Evolutionary conservation across 345 rosid genomes (phyloP).

Genomic region (Nephelium lappaceum): DNA sequence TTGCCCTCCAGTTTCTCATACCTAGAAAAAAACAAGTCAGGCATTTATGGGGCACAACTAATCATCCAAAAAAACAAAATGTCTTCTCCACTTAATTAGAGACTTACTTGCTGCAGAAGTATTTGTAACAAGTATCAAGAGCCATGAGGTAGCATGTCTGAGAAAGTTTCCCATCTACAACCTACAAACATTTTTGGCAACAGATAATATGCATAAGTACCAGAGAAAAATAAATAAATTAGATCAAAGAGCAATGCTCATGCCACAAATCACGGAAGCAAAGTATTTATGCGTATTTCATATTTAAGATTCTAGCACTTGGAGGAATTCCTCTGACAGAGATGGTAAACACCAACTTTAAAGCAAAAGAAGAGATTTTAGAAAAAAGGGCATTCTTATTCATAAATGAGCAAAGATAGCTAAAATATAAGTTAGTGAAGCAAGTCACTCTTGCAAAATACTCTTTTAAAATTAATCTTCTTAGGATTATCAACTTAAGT

Average conservation of each 20-base stretch:
- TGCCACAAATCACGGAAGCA: neutral
- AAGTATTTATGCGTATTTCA: neutral
- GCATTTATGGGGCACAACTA: slow-evolving; percentile 14
- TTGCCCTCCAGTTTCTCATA: slow-evolving; percentile 84
- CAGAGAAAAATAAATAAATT: neutral
- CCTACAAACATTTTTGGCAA: slow-evolving; percentile 48
- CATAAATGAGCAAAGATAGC: no score
- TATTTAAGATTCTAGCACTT: neutral
- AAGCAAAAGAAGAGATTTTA: no score
- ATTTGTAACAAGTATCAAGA: slow-evolving; percentile 87
- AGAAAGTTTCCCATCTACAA: slow-evolving; percentile 98
- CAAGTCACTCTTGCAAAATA: no score
- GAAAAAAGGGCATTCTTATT: no score
- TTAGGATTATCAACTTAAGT: no score
- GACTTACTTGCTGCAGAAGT: slow-evolving; percentile 80
- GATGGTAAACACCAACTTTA: neutral
- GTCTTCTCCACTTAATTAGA: neutral
- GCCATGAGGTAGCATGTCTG: slow-evolving; percentile 99
- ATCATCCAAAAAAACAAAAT: slow-evolving; percentile 9
- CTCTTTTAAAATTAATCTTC: no score
- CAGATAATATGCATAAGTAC: neutral
- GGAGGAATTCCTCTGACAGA: neutral
- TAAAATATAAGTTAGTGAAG: no score
- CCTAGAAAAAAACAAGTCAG: slow-evolving; percentile 41
- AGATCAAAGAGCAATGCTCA: neutral